Evolutionary conservation across 495 filamentous ascomycete species (phyloP).

Genomic region (Xylaria castorea): DNA sequence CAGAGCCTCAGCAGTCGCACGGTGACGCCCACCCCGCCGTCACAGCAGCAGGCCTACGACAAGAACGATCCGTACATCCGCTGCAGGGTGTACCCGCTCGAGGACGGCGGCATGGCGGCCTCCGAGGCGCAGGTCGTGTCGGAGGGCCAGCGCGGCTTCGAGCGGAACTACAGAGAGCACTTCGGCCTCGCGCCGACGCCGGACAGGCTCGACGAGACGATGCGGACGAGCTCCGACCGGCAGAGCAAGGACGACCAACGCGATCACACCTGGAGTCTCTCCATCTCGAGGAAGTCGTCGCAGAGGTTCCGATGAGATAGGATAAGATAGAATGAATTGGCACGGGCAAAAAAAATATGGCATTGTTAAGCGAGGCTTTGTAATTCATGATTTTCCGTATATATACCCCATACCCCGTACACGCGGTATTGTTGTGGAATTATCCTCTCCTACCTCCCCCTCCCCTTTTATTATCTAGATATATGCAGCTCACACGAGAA

Average conservation of each 20-base stretch:
- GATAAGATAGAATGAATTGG: background rate
- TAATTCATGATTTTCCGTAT: constrained; percentile 11
- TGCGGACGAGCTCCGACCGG: background rate
- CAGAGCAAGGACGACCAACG: constrained; percentile 1
- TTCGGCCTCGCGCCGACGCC: background rate
- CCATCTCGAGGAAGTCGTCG: constrained; percentile 17
- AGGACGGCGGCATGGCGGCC: background rate
- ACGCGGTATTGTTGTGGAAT: constrained; percentile 18
- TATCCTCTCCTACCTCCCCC: background rate
- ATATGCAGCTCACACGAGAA: constrained; percentile 18
- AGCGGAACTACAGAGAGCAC: constrained; percentile 22
- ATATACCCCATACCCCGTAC: constrained; percentile 14
- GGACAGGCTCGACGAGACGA: constrained; percentile 11
- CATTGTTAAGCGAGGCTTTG: background rate
- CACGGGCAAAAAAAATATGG: background rate
- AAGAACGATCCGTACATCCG: constrained; percentile 20
- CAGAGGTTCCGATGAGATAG: background rate
- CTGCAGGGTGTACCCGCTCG: constrained; percentile 21
- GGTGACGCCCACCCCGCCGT: background rate
- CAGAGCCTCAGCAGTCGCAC: background rate
- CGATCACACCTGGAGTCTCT: constrained; percentile 8
- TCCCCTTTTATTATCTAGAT: background rate
- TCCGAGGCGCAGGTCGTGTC: constrained; percentile 27
- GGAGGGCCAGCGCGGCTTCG: constrained; percentile 26
- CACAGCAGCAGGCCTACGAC: background rate